These are phyloP conservation scores for Ophiosphaerella narmari DNA, from an alignment of 2,329 filamentous ascomycete species.

Conservation along the genomic window DNA sequence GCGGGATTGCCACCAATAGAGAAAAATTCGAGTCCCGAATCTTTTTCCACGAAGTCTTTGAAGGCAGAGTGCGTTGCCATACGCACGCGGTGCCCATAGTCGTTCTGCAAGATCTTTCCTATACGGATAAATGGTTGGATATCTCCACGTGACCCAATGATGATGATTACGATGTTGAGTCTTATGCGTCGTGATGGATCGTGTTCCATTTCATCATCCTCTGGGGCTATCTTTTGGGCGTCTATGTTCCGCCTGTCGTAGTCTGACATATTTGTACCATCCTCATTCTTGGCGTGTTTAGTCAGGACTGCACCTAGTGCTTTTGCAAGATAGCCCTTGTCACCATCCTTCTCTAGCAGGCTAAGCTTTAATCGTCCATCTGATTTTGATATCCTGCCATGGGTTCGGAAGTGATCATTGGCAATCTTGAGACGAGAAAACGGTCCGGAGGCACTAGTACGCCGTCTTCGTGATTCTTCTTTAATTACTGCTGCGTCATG, in stretches of 20 bases:
- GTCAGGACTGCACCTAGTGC: slow-evolving; percentile 68
- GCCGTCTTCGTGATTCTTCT: slow-evolving; percentile 11
- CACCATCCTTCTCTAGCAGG: slow-evolving; percentile 67
- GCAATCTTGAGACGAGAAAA: slow-evolving; percentile 64
- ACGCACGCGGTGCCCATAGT: slow-evolving; percentile 74
- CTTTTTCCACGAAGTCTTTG: slow-evolving; percentile 73
- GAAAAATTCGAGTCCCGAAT: slow-evolving; percentile 78
- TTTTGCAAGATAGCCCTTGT: slow-evolving; percentile 74
- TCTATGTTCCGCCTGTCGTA: slow-evolving; percentile 12
- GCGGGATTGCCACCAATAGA: slow-evolving; percentile 78
- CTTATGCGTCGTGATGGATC: slow-evolving; percentile 48
- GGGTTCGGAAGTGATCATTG: slow-evolving; percentile 68
- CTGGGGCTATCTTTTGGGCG: slow-evolving; percentile 30
- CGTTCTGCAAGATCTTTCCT: slow-evolving; percentile 71
- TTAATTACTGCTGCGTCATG: slow-evolving; percentile 13
- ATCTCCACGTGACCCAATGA: slow-evolving; percentile 80
- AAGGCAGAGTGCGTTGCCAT: slow-evolving; percentile 81
- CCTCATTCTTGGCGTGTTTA: slow-evolving; percentile 55
- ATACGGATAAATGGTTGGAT: slow-evolving; percentile 80
- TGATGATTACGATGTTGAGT: slow-evolving; percentile 82
- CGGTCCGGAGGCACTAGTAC: slow-evolving; percentile 18
- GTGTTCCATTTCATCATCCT: slow-evolving; percentile 42
- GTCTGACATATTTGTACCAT: slow-evolving; percentile 36
- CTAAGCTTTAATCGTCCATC: slow-evolving; percentile 75
- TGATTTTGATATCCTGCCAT: slow-evolving; percentile 66